Percentiles rank a stretch among this genome's conserved stretches.
phyloP scores from a whole-genome alignment of 345 rosid species.

The Eutrema heterophyllum region DNA sequence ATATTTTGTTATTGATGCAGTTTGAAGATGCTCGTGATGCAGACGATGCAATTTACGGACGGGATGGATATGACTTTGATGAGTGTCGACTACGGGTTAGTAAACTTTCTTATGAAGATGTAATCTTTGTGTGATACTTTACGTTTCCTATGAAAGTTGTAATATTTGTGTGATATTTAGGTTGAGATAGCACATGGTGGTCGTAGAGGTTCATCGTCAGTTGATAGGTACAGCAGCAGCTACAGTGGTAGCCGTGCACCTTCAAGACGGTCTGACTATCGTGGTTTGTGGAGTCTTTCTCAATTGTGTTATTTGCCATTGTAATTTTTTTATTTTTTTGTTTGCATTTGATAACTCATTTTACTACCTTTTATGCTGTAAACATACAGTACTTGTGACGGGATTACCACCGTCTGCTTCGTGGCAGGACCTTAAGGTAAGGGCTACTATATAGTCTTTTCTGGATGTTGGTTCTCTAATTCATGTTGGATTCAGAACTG shows the following conservation, averaged over 20 bases:
- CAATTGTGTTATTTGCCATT: background rate
- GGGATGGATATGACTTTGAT: constrained; percentile 90
- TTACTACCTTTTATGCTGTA: background rate
- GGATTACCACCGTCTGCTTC: constrained; percentile 97
- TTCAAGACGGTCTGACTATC: constrained; percentile 80
- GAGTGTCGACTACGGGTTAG: constrained; percentile 75
- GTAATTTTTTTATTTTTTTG: too few species aligned
- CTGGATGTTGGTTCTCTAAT: background rate
- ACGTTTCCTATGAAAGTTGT: too few species aligned
- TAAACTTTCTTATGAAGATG: constrained; percentile 2
- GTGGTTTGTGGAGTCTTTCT: constrained; percentile 49
- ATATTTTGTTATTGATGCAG: constrained; percentile 31
- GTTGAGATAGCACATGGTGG: constrained; percentile 96
- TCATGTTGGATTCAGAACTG: too few species aligned
- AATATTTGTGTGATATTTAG: too few species aligned
- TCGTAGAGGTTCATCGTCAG: constrained; percentile 67
- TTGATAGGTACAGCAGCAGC: constrained; percentile 66
- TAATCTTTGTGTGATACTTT: background rate
- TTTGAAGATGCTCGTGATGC: constrained; percentile 96
- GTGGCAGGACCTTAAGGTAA: constrained; percentile 99
- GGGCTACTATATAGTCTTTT: background rate
- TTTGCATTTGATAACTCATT: background rate
- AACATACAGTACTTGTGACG: constrained; percentile 64
- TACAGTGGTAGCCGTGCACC: constrained; percentile 70
- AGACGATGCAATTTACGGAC: constrained; percentile 82